Percentiles rank a stretch among this genome's conserved stretches.
These are phyloP conservation scores for Diaporthe ilicicola DNA, from an alignment of 2,329 filamentous ascomycete genomes.

Conservation along the genomic window DNA sequence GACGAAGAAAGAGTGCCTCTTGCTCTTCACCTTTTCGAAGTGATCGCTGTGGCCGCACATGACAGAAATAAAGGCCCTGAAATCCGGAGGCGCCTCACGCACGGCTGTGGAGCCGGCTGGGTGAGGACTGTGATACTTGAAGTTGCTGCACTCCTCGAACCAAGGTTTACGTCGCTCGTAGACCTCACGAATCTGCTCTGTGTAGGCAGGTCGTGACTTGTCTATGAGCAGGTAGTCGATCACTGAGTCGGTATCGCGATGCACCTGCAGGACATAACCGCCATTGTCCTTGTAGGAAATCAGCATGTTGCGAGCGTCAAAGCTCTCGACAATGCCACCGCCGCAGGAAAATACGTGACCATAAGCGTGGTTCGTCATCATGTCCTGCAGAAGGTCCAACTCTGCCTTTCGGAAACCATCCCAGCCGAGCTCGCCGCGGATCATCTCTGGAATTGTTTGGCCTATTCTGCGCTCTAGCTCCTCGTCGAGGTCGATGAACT, in stretches of 20 bases:
- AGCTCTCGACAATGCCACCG: constrained; percentile 89
- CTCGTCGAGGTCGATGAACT: constrained; percentile 86
- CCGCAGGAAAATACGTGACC: constrained; percentile 92
- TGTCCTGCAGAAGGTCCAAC: constrained; percentile 74
- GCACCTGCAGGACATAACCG: constrained; percentile 86
- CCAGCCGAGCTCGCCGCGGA: constrained; percentile 79
- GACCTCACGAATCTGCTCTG: constrained; percentile 90
- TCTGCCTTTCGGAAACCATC: constrained; percentile 86
- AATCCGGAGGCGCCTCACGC: constrained; percentile 68
- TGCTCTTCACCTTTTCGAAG: constrained; percentile 64
- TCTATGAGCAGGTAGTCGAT: constrained; percentile 89
- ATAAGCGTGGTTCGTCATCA: constrained; percentile 77
- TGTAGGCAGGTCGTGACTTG: constrained; percentile 90
- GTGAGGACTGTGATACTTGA: constrained; percentile 87
- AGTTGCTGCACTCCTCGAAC: constrained; percentile 93
- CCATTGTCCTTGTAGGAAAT: constrained; percentile 76
- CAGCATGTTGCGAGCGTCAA: constrained; percentile 80
- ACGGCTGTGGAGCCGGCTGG: constrained; percentile 51
- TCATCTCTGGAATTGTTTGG: constrained; percentile 85
- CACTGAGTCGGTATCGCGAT: constrained; percentile 86
- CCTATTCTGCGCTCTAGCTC: constrained; percentile 81
- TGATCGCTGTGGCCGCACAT: constrained; percentile 71
- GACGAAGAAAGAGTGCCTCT: constrained; percentile 88
- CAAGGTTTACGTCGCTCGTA: constrained; percentile 89
- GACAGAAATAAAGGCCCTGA: constrained; percentile 74